These are phyloP conservation scores for Cladosporium sp. DNA, from an alignment of 2,329 filamentous ascomycete genomes.

Conservation along the genomic window DNA sequence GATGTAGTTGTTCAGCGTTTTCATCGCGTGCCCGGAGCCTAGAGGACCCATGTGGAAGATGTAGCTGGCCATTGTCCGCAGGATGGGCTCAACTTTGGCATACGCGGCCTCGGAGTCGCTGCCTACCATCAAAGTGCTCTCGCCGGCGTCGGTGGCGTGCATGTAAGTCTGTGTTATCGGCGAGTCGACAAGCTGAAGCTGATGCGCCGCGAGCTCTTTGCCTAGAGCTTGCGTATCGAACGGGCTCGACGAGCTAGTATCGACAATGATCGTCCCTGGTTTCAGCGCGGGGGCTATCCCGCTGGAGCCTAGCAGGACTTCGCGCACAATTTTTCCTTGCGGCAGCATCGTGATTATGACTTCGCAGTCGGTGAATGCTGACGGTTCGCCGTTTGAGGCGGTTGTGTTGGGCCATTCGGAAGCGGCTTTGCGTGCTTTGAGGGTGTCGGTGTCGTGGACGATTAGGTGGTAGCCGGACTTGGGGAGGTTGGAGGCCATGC, in stretches of 20 bases:
- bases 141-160: conserved; percentile 40
- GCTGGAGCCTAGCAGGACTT: conserved; percentile 36
- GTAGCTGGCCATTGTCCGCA: conserved; percentile 39
- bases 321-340: conserved; percentile 40
- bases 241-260: conserved; percentile 41
- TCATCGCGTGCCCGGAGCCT: conserved; percentile 42
- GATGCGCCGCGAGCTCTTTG: conserved; percentile 35
- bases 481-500: conserved; percentile 40
- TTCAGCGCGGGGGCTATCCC: conserved; percentile 36
- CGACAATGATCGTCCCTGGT: conserved; percentile 38
- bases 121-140: conserved; percentile 42
- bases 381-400: conserved; percentile 29
- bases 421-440: conserved; percentile 30
- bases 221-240: conserved; percentile 40
- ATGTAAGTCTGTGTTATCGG: conserved; percentile 43
- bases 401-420: conserved; percentile 36
- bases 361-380: conserved; percentile 38
- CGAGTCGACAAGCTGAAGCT: conserved; percentile 39
- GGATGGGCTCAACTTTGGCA: conserved; percentile 38
- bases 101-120: conserved; percentile 32
- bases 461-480: conserved; percentile 38
- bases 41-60: conserved; percentile 42
- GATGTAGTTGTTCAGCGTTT: conserved; percentile 43
- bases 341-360: conserved; percentile 42
- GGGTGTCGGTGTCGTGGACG: conserved; percentile 37